phyloP scores from a whole-genome alignment of 164 flowering plant species.

The Pachysandra terminalis region DNA sequence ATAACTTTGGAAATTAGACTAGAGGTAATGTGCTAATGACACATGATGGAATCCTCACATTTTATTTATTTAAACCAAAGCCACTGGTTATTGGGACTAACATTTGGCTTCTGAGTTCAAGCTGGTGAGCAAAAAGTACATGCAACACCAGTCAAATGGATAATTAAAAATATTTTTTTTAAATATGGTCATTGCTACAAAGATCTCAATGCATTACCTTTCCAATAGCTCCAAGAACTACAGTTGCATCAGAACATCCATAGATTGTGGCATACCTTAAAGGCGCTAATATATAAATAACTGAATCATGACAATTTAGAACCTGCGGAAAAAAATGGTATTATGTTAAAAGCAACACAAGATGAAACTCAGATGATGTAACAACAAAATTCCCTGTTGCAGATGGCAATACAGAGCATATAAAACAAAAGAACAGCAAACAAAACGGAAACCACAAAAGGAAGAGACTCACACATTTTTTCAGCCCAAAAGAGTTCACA shows the following conservation, averaged over 20 bases:
- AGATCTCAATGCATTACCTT: conserved; percentile 52
- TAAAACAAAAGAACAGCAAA: not conserved
- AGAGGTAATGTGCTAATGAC: no score
- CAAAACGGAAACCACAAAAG: not conserved
- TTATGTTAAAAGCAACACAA: not conserved
- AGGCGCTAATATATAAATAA: conserved; percentile 88
- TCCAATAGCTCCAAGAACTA: conserved; percentile 97
- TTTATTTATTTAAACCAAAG: no score
- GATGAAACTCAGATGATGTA: not conserved
- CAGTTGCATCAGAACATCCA: conserved; percentile 97
- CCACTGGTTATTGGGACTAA: not conserved
- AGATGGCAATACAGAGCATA: not conserved
- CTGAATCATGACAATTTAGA: conserved; percentile 90
- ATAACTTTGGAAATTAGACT: not conserved
- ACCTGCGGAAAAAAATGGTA: conserved; percentile 49
- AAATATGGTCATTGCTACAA: not conserved
- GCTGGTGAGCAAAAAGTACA: no score
- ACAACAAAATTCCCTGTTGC: not conserved
- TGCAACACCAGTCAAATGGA: no score
- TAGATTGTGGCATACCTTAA: conserved; percentile 84
- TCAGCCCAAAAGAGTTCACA: not conserved
- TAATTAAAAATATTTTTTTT: no score
- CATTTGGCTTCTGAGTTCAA: not conserved
- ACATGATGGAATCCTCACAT: no score
- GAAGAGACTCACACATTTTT: not conserved